A percentile compares a stretch with the other conserved stretches of the same genome.
These are phyloP conservation scores for Panaeolus papilionaceus DNA, from an alignment of 768 basidiomycete genomes.

Conservation along the genomic window DNA sequence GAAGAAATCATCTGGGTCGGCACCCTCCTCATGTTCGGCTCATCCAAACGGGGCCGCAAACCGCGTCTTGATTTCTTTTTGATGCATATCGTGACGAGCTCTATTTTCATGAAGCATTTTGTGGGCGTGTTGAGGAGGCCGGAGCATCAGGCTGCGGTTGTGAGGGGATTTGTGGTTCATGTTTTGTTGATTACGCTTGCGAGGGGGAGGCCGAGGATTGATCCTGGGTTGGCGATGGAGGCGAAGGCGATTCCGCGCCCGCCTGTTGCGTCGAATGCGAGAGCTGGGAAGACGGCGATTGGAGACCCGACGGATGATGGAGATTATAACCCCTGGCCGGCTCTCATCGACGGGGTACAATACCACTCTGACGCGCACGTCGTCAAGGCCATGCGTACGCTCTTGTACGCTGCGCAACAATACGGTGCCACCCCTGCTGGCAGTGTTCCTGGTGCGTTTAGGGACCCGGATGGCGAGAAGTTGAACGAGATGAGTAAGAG, in stretches of 20 bases:
- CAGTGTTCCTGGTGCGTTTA: constrained; percentile 48
- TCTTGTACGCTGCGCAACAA: constrained; percentile 52
- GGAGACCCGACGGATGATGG: constrained; percentile 43
- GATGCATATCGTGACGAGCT: constrained; percentile 62
- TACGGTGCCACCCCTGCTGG: constrained; percentile 51
- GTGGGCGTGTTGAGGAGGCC: constrained; percentile 38
- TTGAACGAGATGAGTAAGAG: neutral
- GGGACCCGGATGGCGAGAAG: constrained; percentile 30
- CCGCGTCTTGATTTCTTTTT: constrained; percentile 64
- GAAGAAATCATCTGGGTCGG: constrained; percentile 58
- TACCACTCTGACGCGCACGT: constrained; percentile 61
- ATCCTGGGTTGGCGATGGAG: constrained; percentile 52
- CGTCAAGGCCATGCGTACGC: constrained; percentile 53
- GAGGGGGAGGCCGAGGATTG: constrained; percentile 60
- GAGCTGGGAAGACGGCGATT: constrained; percentile 30
- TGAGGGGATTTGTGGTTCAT: constrained; percentile 48
- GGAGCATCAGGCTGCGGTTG: constrained; percentile 48
- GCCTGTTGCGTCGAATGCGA: constrained; percentile 27
- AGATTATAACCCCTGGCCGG: constrained; percentile 59
- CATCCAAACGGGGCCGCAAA: constrained; percentile 50
- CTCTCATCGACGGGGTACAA: constrained; percentile 48
- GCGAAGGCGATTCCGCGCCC: constrained; percentile 49
- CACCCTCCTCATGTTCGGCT: constrained; percentile 54
- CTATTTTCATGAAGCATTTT: constrained; percentile 54
- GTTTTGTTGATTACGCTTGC: constrained; percentile 37